A percentile compares a stretch with the other conserved stretches of the same genome.
Conservation (phyloP, 805 yeast species). For the Candida qinlingensis region DNA sequence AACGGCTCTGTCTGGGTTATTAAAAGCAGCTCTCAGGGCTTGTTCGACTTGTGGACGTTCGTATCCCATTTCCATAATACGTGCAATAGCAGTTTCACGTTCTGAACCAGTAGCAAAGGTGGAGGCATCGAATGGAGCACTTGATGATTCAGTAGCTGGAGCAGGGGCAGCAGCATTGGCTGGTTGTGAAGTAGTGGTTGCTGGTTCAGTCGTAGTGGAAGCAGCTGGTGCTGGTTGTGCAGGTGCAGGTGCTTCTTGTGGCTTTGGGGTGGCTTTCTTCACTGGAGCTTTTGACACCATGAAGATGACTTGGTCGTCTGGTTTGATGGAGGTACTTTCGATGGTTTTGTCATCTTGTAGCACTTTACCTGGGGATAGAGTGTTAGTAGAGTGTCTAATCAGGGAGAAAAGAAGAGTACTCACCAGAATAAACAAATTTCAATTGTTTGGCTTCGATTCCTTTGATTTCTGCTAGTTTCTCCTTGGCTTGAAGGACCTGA, state of each 20-base stretch:
- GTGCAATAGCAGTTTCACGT: constrained; percentile 71
- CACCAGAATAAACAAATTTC: constrained; percentile 85
- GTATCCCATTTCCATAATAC: constrained; percentile 95
- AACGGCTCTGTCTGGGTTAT: constrained; percentile 97
- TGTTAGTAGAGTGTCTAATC: neutral
- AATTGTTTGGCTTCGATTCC: constrained; percentile 67
- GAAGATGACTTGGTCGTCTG: constrained; percentile 81
- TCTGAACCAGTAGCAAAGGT: constrained; percentile 74
- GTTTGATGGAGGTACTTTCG: constrained; percentile 69
- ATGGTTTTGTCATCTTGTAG: constrained; percentile 78
- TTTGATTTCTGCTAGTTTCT: constrained; percentile 61
- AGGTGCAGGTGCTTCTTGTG: constrained; percentile 14
- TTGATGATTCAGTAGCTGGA: constrained; percentile 22
- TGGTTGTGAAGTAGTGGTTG: constrained; percentile 23
- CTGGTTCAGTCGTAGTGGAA: constrained; percentile 15
- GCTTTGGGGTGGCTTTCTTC: constrained; percentile 13
- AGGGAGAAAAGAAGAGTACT: constrained; percentile 6
- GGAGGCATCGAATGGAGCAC: constrained; percentile 32
- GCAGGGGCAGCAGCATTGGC: constrained; percentile 18
- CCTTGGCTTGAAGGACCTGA: constrained; percentile 64
- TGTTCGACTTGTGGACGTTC: constrained; percentile 80
- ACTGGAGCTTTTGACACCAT: constrained; percentile 57
- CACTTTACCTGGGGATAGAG: constrained; percentile 52
- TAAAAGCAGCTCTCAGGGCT: constrained; percentile 92
- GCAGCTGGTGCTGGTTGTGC: constrained; percentile 26